Evolutionary conservation across 2,329 filamentous ascomycete genomes (phyloP).

Genomic region (Calonectria henricotiae): DNA sequence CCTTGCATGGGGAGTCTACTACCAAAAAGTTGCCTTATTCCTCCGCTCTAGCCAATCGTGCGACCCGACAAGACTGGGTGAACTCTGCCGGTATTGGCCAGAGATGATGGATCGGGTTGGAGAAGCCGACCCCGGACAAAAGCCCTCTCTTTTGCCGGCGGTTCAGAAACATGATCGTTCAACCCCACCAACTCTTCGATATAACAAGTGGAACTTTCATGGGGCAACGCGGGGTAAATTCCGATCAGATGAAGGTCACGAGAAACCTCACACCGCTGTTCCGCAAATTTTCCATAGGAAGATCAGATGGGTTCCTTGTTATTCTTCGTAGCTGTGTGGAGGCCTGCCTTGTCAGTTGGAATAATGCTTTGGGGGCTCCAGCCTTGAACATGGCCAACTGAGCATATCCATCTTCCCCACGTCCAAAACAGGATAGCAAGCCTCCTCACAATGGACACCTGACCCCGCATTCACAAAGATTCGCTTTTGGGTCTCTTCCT

Average conservation of each 20-base stretch:
- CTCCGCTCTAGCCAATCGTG: constrained; percentile 7
- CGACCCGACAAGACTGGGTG: neutral
- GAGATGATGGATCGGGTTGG: neutral
- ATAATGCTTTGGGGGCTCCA: too few relatives aligned
- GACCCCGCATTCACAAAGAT: too few relatives aligned
- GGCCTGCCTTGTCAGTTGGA: too few relatives aligned
- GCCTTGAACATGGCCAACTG: too few relatives aligned
- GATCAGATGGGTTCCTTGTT: neutral
- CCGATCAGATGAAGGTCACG: neutral
- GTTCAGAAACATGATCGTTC: constrained; percentile 1
- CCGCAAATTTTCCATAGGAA: neutral
- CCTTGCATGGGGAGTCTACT: neutral
- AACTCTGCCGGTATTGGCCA: neutral
- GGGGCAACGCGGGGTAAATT: constrained; percentile 15
- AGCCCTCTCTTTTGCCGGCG: constrained; percentile 9
- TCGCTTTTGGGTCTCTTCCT: too few relatives aligned
- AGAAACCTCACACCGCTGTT: constrained; percentile 1
- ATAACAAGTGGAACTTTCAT: constrained; percentile 11
- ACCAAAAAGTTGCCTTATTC: neutral
- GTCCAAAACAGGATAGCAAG: too few relatives aligned
- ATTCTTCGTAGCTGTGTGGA: neutral
- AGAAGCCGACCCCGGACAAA: constrained; percentile 15
- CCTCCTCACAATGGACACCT: too few relatives aligned
- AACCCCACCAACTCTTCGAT: constrained; percentile 6
- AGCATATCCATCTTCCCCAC: too few relatives aligned